These are phyloP conservation scores for Chamaecyparis obtusa DNA, from an alignment of 75 land plant genomes.

Conservation along the genomic window DNA sequence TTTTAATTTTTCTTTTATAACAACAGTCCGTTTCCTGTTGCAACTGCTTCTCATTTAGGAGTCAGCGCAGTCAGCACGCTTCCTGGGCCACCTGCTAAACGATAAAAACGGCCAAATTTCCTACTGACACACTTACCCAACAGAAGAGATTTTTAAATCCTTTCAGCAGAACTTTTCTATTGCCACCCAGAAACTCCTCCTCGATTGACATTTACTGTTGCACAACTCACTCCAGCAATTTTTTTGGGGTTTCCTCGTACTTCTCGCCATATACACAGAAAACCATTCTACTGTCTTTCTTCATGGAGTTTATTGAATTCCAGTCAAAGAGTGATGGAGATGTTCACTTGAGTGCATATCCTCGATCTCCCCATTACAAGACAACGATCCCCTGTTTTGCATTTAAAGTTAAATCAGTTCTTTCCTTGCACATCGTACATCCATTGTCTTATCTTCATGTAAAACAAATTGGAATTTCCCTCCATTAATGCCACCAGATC, in stretches of 20 bases:
- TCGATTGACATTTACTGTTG: too few species aligned
- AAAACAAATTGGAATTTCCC: background rate
- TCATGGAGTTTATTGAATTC: too few species aligned
- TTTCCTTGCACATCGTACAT: background rate
- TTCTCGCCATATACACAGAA: too few species aligned
- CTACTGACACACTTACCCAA: background rate
- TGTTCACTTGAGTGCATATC: too few species aligned
- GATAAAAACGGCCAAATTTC: background rate
- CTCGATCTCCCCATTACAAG: background rate
- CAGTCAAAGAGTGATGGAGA: too few species aligned
- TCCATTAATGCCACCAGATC: background rate
- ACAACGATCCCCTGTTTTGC: background rate
- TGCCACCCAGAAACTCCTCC: too few species aligned
- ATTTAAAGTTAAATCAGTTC: background rate
- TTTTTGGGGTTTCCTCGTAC: too few species aligned
- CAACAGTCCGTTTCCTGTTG: background rate
- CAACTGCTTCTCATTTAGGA: background rate
- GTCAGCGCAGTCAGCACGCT: background rate
- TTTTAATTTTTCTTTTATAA: background rate
- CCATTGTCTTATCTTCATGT: background rate
- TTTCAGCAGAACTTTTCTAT: too few species aligned
- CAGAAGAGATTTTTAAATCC: background rate
- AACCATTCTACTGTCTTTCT: too few species aligned
- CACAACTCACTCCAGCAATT: too few species aligned
- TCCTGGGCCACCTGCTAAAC: background rate